Conservation (phyloP, 2,329 filamentous ascomycete genomes). For the Mycosphaerelloides madeirae region DNA sequence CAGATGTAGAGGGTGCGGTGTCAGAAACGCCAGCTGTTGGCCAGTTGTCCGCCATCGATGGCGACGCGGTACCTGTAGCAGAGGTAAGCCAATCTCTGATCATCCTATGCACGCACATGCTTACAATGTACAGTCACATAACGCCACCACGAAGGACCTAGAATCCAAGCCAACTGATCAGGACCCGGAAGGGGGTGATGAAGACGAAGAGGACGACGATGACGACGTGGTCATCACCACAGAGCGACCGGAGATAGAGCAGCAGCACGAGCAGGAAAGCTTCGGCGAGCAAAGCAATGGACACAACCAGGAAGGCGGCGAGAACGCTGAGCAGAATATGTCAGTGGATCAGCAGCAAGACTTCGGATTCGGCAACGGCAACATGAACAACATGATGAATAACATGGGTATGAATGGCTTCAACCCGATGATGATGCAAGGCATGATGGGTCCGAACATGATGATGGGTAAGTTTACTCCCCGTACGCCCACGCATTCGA, state of each 20-base stretch:
- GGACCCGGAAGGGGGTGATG: slow-evolving; percentile 19
- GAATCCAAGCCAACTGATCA: slow-evolving; percentile 4
- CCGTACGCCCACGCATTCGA: slow-evolving; percentile 17
- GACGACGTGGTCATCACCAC: slow-evolving; percentile 30
- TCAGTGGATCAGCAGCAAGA: slow-evolving; percentile 18
- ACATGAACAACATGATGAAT: slow-evolving; percentile 20
- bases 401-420: slow-evolving; percentile 51
- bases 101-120: neutral
- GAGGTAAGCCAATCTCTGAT: slow-evolving; percentile 7
- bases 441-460: slow-evolving; percentile 44
- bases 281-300: slow-evolving; percentile 13
- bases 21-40: slow-evolving; percentile 5
- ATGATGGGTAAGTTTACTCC: slow-evolving; percentile 74
- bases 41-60: slow-evolving; percentile 6
- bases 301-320: slow-evolving; percentile 11
- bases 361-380: slow-evolving; percentile 20
- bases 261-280: slow-evolving; percentile 14
- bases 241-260: slow-evolving; percentile 24
- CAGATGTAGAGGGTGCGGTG: slow-evolving; percentile 3
- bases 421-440: slow-evolving; percentile 61
- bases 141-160: slow-evolving; percentile 5
- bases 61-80: slow-evolving; percentile 7
- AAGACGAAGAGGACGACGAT: slow-evolving; percentile 23
- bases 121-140: neutral
- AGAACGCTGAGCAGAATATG: slow-evolving; percentile 13